Evolutionary conservation across 129 eudicot species (phyloP), one percentile per base, ranked within the genome.

Genomic region (Rutidosis leptorrhynchoides): DNA sequence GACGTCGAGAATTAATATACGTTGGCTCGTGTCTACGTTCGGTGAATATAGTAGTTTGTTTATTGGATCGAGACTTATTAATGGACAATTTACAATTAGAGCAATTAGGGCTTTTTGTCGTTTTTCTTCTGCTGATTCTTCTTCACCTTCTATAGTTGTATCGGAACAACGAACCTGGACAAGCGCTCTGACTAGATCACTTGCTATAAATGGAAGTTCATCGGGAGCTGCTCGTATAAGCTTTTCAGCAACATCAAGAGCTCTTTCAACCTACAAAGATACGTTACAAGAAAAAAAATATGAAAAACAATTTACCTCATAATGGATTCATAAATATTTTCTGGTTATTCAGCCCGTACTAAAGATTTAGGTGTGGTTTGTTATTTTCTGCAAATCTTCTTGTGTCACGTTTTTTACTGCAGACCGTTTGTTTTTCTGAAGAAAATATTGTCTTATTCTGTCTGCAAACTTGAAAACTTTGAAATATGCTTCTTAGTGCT

Each of bases 151-250:
- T 19, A 86, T 15, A 56, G 91, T 71, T 51, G 77, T 53, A 33
- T 93, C 98, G 14, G 87, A 82, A 74, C 95, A 88, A 25, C 98
- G 98, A 32, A 81, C 95, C 74, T 88, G 96, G 48, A 88, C 83
- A 40, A 93, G 92, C 22, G 86, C 78, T 80, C 81, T 88, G 54
- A 77, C 87, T 64, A 88, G 71, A 78, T 93, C 96, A 69, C 84
- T 75, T 7, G 96, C 98, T 65, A 88, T 56, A 48, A 75, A 79
- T 48, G 70, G 72, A 69, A 88, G 98, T 73, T 93, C 98, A 65
- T 93, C 98, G 0, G 96, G 98, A 48, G 87, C 72, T 64, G 98
- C 96, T 58, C 98, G 89, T 49, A 93, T 78, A 55, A 88, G 96
- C 72, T 77, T 84, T 73, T 93, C 98, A 60, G 87, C 92, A 80